Evolutionary conservation across 192 early-diverging fungal genomes (phyloP), one percentile per base, ranked within the genome.

Genomic region (Physocladia obscura): DNA sequence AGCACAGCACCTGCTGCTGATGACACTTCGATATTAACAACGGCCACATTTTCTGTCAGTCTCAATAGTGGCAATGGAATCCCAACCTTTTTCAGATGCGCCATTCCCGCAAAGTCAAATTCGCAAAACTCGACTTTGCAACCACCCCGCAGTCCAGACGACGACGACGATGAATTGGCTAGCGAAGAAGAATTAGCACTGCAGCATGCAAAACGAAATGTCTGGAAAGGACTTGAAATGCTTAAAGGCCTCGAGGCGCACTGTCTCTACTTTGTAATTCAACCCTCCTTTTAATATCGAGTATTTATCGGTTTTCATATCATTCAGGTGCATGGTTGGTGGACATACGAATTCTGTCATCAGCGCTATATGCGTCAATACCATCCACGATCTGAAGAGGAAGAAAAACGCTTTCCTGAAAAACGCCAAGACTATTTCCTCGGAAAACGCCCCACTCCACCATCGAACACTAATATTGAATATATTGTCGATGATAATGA

Each of bases 271-370:
- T 22, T 11, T 19, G 51, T 54, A 54, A n/a, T 17, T 47, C 44
- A 44, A 8, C 40, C 40, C 40, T 44, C 19, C 8, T 44, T n/a
- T 44, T n/a, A 13, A 13, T 44, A 8, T 44, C 40, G 19, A 35
- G 26, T 17, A 35, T n/a, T 36, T 36, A 36, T 27, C 19, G 24
- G 11, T 59, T 48, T 19, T 21, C 2, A 0, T 26, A 8, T 29
- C 11, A 35, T 22, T 47, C 40, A 69, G 71, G 32, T 76, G 29
- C 40, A 77, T 39, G 81, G 81, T 21, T 93, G 86, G 79, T 96
- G 91, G 90, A 82, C 86, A 1, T 96, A 93, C 69, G 92, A 96
- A 75, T 93, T 90, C 74, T 96, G 94, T 69, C 92, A 91, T 74
- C 38, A 58, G 38, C 62, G 54, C 6, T 65, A 85, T 47, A 79